Evolutionary conservation across 2,329 filamentous ascomycete genomes (phyloP).

Genomic region (Pseudocercospora fijiensis): DNA sequence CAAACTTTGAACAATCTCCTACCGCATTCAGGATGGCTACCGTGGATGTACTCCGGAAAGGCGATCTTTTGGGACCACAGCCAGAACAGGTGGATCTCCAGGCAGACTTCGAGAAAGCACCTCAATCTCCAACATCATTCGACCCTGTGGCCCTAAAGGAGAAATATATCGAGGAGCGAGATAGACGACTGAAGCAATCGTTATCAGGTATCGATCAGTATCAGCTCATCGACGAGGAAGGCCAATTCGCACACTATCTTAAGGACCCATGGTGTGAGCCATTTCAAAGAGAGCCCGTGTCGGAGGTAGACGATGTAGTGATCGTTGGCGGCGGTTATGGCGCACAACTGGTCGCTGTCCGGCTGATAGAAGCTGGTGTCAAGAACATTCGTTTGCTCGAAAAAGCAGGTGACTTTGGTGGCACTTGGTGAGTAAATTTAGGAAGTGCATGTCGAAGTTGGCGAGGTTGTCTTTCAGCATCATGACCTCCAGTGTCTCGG

Average conservation of each 20-base stretch:
- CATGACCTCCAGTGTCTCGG: too few relatives aligned
- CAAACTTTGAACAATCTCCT: neutral
- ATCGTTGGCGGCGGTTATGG: constrained; percentile 29
- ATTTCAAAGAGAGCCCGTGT: constrained; percentile 22
- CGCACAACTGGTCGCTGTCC: constrained; percentile 25
- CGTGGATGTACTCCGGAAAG: constrained; percentile 21
- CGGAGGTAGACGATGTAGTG: constrained; percentile 23
- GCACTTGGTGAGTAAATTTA: too few relatives aligned
- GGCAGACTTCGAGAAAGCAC: constrained; percentile 23
- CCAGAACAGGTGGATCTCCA: constrained; percentile 22
- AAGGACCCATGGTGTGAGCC: constrained; percentile 25
- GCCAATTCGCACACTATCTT: constrained; percentile 23
- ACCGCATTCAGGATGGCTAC: constrained; percentile 21
- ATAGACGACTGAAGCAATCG: constrained; percentile 22
- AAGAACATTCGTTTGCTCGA: constrained; percentile 26
- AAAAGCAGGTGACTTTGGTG: constrained; percentile 40
- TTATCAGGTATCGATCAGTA: constrained; percentile 27
- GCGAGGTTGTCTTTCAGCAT: too few relatives aligned
- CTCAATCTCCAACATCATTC: constrained; percentile 16
- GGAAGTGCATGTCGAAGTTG: too few relatives aligned
- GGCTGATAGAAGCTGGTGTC: constrained; percentile 27
- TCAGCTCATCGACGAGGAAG: constrained; percentile 23
- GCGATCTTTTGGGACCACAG: constrained; percentile 23
- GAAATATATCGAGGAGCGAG: constrained; percentile 26
- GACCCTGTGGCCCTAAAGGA: constrained; percentile 27